Evolutionary conservation across 2,329 filamentous ascomycete species (phyloP).

Genomic region (Trichoderma sp.): DNA sequence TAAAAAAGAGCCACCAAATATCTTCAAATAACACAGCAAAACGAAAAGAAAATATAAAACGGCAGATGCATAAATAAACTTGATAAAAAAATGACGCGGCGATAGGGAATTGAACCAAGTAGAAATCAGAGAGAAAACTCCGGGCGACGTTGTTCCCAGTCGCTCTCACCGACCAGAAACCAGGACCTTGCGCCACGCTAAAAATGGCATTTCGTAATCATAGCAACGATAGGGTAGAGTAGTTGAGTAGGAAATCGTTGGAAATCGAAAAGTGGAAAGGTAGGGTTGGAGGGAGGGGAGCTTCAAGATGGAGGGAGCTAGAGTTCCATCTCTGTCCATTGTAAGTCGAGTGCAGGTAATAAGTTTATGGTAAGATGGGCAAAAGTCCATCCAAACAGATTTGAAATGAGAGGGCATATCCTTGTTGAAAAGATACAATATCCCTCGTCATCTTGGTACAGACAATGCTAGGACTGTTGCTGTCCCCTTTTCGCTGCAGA

Average conservation of each 20-base stretch:
- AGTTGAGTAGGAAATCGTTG: neutral
- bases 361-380: neutral
- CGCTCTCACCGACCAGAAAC: constrained; percentile 44
- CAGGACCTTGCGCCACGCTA: constrained; percentile 35
- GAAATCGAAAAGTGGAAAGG: constrained; percentile 12
- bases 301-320: neutral
- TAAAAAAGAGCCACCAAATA: neutral
- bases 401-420: neutral
- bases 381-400: neutral
- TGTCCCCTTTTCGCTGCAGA: neutral
- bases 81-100: neutral
- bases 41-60: neutral
- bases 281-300: neutral
- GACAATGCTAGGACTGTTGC: neutral
- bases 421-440: constrained; percentile 20
- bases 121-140: constrained; percentile 18
- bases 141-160: constrained; percentile 34
- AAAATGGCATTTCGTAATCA: constrained; percentile 21
- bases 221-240: neutral
- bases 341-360: neutral
- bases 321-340: neutral
- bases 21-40: neutral
- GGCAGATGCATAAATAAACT: neutral
- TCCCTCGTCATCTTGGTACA: neutral
- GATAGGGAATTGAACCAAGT: neutral